Conservation (phyloP, 139 green algal genomes). For the Asterochloris sp. region DNA sequence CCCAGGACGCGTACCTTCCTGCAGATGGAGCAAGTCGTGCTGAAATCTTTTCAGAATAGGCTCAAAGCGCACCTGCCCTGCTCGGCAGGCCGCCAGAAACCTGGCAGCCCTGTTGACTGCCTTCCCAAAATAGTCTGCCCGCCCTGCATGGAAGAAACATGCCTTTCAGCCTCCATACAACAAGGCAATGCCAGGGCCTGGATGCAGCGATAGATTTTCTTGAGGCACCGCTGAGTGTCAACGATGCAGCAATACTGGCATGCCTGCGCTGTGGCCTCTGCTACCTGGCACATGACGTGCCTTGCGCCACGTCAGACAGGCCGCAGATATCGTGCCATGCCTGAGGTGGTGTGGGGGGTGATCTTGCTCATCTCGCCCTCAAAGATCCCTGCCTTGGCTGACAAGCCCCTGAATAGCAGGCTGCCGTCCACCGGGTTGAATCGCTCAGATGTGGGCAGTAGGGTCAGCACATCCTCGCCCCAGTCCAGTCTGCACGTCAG, state of each 20-base stretch:
- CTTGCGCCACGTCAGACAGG: too few species aligned
- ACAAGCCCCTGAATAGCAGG: conserved; percentile 20
- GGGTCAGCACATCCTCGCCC: conserved; percentile 4
- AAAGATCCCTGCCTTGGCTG: conserved; percentile 16
- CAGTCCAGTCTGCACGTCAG: conserved; percentile 6
- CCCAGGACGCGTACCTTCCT: too few species aligned
- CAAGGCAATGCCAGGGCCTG: too few species aligned
- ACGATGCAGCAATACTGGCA: too few species aligned
- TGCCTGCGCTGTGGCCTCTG: too few species aligned
- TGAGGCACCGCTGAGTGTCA: too few species aligned
- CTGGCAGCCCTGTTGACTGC: conserved; percentile 50
- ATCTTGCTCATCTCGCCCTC: conserved; percentile 13
- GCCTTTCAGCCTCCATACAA: too few species aligned
- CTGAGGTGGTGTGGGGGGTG: conserved; percentile 27
- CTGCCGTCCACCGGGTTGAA: conserved; percentile 26
- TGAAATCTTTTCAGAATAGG: too few species aligned
- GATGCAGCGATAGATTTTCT: too few species aligned
- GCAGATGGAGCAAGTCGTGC: too few species aligned
- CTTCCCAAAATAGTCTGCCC: conserved; percentile 52
- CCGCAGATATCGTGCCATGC: not conserved
- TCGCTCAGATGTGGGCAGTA: conserved; percentile 19
- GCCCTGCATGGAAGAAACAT: conserved; percentile 1
- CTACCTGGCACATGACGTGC: too few species aligned
- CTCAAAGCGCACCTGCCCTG: conserved; percentile 31
- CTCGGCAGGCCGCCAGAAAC: conserved; percentile 28